Evolutionary conservation across 805 yeast genomes (phyloP), one percentile per base, ranked within the genome.

Genomic region (Phaffomyces thermotolerans): DNA sequence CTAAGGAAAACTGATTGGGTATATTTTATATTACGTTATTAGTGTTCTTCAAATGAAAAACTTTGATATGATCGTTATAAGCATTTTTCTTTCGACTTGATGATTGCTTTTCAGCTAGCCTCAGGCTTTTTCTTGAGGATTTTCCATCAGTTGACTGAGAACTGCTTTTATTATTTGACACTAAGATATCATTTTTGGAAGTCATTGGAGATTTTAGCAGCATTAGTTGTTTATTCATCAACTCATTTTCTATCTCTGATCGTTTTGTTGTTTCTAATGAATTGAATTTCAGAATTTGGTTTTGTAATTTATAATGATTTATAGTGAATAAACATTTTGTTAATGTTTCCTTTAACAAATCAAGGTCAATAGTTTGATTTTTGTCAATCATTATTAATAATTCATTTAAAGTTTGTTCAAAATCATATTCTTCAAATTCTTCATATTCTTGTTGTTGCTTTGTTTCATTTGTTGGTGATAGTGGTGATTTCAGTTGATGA

Each of bases 301-400:
- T 51, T 36, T 54, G 58, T 36, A 56, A 41, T n/a, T 50, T 49
- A 34, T 47, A 50, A 37, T 56, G 57, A 25, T 48, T 42, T 29
- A 56, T 36, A 2, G 50, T 44, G 5, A 40, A 29, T 24, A 53
- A 45, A 31, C 54, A 52, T 42, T 43, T 45, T 23, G 34, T 34
- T 15, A 48, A 15, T 3, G 42, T 35, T 6, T 22, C 10, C 14
- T 45, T 37, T 9, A 50, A 14, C 1, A 37, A 14, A 4, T 34
- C n/a, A 13, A 32, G 17, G 34, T 48, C 41, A 8, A 50, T 10
- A 7, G 32, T 6, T 12, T 41, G 20, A 12, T 34, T 32, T 5
- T 41, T 31, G 3, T 44, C 48, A n/a, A 43, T 31, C 8, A 24
- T 29, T 12, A 14, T 15, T 32, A 46, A 25, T 7, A 43, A 13